Conservation (phyloP, 441 rosid genomes). For the Aquilaria agallochum region DNA sequence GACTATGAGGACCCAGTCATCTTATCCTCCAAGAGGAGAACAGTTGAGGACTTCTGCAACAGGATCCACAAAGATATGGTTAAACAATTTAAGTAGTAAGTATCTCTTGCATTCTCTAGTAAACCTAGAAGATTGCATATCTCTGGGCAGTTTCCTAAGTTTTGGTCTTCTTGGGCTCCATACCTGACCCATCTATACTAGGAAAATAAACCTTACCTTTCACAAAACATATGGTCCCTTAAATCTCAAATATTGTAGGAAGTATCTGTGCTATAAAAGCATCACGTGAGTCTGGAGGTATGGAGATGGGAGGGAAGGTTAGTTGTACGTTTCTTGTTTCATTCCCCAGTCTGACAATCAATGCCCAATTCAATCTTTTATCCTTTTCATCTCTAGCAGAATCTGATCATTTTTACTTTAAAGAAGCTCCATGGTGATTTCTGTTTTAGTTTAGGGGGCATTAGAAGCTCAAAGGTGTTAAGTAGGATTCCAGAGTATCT, state of each 20-base stretch:
- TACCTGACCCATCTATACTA: background rate
- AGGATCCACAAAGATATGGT: constrained; percentile 94
- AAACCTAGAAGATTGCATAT: background rate
- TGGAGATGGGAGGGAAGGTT: too few relatives aligned
- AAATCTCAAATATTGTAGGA: background rate
- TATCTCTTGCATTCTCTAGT: constrained; percentile 7
- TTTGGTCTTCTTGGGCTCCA: background rate
- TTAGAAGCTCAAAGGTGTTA: too few relatives aligned
- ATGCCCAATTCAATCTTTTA: too few relatives aligned
- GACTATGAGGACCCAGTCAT: constrained; percentile 99
- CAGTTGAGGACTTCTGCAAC: constrained; percentile 84
- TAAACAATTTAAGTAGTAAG: constrained; percentile 95
- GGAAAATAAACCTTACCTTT: background rate
- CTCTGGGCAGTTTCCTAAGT: background rate
- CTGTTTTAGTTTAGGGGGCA: too few relatives aligned
- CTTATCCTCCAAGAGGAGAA: constrained; percentile 80
- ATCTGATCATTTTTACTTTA: too few relatives aligned
- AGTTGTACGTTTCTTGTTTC: too few relatives aligned
- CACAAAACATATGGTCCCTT: background rate
- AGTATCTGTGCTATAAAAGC: background rate
- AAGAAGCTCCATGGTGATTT: too few relatives aligned
- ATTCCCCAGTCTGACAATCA: too few relatives aligned
- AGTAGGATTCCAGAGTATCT: too few relatives aligned
- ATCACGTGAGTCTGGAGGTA: too few relatives aligned
- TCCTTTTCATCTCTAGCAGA: too few relatives aligned